Percentiles rank a stretch among this genome's conserved stretches.
Conservation (phyloP, 2,329 filamentous ascomycete species). For the Neonectria faginata region DNA sequence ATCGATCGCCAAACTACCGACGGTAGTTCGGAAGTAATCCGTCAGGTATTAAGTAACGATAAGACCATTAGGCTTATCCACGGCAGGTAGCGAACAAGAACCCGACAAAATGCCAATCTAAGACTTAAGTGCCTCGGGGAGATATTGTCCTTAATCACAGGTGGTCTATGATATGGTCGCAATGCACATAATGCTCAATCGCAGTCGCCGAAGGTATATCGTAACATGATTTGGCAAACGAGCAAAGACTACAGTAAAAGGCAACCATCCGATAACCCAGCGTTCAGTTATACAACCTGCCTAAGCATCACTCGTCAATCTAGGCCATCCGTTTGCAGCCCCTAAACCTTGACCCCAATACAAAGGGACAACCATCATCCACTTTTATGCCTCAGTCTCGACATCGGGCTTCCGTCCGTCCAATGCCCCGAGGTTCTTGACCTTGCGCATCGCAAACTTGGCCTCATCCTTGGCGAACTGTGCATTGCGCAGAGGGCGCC, state of each 20-base stretch:
- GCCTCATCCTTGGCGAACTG: slow-evolving; percentile 91
- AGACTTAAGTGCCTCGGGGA: too few species aligned
- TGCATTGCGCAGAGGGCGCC: slow-evolving; percentile 87
- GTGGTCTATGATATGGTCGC: neutral
- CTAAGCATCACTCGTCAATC: slow-evolving; percentile 29
- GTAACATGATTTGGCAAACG: neutral
- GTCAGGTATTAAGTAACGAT: too few species aligned
- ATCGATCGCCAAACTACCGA: too few species aligned
- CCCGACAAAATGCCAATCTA: too few species aligned
- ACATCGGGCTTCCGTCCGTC: slow-evolving; percentile 87
- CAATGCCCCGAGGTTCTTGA: slow-evolving; percentile 81
- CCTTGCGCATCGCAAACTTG: slow-evolving; percentile 78
- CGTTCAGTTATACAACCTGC: slow-evolving; percentile 7
- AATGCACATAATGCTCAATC: neutral
- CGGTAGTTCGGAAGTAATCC: too few species aligned
- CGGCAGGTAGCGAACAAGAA: too few species aligned
- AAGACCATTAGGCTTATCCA: too few species aligned
- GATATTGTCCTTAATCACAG: too few species aligned
- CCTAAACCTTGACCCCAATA: neutral
- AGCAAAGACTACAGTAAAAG: neutral
- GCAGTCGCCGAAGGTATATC: rapidly evolving
- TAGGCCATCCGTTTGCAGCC: slow-evolving; percentile 9
- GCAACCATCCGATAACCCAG: neutral
- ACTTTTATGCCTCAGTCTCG: slow-evolving; percentile 75
- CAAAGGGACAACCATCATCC: slow-evolving; percentile 6